Percentiles rank a stretch among this genome's conserved stretches.
Evolutionary conservation across 2,329 filamentous ascomycete genomes (phyloP).

Genomic region (Aureobasidium sp.): DNA sequence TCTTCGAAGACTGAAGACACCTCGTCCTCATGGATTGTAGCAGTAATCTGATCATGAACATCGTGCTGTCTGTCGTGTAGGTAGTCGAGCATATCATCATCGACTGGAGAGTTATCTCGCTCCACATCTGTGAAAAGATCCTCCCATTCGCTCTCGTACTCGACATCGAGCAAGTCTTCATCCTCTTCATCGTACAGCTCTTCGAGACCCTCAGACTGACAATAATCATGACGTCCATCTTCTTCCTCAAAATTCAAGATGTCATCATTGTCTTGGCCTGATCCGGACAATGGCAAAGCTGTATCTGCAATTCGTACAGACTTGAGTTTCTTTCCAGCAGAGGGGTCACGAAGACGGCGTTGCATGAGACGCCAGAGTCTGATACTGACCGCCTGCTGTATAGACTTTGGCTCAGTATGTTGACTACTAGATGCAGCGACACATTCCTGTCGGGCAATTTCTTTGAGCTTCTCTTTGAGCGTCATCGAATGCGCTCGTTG

Average conservation of each 20-base stretch:
- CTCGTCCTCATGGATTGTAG: neutral
- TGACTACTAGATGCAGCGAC: neutral
- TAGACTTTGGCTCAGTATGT: neutral
- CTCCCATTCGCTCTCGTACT: neutral
- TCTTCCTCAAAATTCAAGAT: neutral
- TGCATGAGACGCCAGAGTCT: slow-evolving; percentile 14
- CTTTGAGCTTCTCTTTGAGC: slow-evolving; percentile 6
- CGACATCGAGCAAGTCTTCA: neutral
- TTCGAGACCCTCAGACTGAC: neutral
- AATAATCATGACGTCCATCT: neutral
- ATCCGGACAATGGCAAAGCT: neutral
- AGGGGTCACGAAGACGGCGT: slow-evolving; percentile 1
- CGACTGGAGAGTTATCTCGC: neutral
- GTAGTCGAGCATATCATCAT: neutral
- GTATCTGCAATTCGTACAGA: neutral
- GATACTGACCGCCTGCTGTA: slow-evolving; percentile 10
- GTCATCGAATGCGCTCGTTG: slow-evolving; percentile 3
- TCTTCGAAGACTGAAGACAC: neutral
- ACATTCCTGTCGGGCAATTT: slow-evolving; percentile 1
- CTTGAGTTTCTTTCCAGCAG: neutral
- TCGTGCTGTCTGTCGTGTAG: neutral
- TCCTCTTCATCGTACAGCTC: neutral
- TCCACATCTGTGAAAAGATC: neutral
- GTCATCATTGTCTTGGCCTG: neutral
- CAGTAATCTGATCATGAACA: neutral